phyloP scores from a whole-genome alignment of 2,329 filamentous ascomycete genomes.

The Dissoconium aciculare region DNA sequence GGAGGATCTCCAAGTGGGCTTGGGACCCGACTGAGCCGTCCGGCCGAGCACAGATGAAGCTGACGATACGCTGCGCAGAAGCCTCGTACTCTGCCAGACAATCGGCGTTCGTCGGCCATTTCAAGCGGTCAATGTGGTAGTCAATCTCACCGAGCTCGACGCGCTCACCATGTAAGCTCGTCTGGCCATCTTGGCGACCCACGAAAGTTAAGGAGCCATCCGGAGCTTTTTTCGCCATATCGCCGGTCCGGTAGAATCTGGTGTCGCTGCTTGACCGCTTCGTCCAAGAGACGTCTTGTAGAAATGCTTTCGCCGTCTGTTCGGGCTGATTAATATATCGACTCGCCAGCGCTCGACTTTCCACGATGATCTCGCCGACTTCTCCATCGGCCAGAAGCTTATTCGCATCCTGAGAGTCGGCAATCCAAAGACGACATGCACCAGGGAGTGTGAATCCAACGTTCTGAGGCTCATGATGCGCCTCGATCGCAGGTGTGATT shows the following conservation, averaged over 20 bases:
- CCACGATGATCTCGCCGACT: slow-evolving; percentile 2
- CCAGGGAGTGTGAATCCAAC: slow-evolving; percentile 1
- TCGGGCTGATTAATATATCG: slow-evolving; percentile 3
- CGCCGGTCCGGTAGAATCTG: slow-evolving; percentile 1
- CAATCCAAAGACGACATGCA: slow-evolving; percentile 2
- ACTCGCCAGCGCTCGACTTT: slow-evolving; percentile 2
- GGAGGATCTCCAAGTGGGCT: neutral
- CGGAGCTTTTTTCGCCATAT: slow-evolving; percentile 1
- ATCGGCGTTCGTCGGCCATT: neutral
- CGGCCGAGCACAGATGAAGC: neutral
- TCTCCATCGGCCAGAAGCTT: neutral
- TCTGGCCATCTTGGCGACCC: slow-evolving; percentile 3
- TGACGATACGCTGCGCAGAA: neutral
- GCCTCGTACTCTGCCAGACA: neutral
- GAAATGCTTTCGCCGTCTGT: neutral
- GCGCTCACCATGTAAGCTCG: slow-evolving; percentile 2
- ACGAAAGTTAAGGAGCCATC: slow-evolving; percentile 2
- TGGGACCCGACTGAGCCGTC: neutral
- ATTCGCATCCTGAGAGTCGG: slow-evolving; percentile 1
- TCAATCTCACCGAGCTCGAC: slow-evolving; percentile 4
- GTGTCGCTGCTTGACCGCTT: neutral
- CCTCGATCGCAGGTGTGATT: slow-evolving; percentile 1
- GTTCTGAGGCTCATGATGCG: slow-evolving; percentile 1
- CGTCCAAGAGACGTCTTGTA: slow-evolving; percentile 1
- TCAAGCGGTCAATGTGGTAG: slow-evolving; percentile 2